Base-by-base conservation (phyloP, 345 rosid genomes). In the Raphanus sativus region DNA sequence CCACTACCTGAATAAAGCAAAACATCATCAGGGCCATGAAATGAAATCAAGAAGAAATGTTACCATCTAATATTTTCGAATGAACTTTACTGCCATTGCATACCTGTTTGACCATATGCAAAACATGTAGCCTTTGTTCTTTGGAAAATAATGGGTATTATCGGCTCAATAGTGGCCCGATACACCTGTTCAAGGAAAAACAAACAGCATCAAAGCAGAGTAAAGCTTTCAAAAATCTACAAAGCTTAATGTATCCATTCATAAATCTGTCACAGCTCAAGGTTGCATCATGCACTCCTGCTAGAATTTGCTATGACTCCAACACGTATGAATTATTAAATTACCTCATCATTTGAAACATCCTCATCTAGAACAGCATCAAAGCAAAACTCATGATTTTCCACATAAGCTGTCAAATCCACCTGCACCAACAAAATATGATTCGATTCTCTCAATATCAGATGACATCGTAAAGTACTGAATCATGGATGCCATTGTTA, bases 61-160 rank as follows among this genome's bases (percentile, higher is more conserved):
- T 60, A 33, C 50, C 33, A 45, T 45, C 42, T 59, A 78, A 66
- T 59, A 33, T 26, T 34, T 68, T 28, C 34, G 15, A 50, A 36
- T 28, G 21, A 79, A 61, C 28, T 69, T 11, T 67, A 62, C 10
- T 60, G 36, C 16, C 34, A 63, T 69, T 9, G 28, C 62, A 6
- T 42, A 93, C 99, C 99, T 91, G 99, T 96, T 85, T 96, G 99
- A 72, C 98, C 99, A 87, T 93, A 96, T 34, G 99, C 99, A 87
- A 96, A 96, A 85, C 99, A 96, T n/a, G 99, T 96, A 67, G 99
- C 99, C 85, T 96, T 96, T 69, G 97, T 96, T 82, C 96, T 87
- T 80, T 91, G 93, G 83, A 96, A 96, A 75, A 96, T 92, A 67
- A 69, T 88, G 40, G 99, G 99, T 71, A 96, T 91, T 67, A 96